These are phyloP conservation scores for Perilla frutescens DNA, from an alignment of 257 asterid genomes.

Conservation along the genomic window DNA sequence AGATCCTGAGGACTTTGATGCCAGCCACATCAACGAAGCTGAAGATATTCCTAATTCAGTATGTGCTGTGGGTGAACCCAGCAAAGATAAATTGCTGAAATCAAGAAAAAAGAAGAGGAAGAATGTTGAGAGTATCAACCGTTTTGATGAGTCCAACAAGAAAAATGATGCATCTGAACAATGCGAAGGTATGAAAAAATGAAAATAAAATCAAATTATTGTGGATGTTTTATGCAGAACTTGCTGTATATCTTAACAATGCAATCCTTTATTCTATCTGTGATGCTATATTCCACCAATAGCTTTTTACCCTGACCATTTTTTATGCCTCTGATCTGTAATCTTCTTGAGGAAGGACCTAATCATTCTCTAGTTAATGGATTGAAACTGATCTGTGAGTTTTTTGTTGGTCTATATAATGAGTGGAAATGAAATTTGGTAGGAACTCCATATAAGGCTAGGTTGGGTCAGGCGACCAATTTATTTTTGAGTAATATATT, in stretches of 20 bases:
- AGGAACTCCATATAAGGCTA: background rate
- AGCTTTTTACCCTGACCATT: background rate
- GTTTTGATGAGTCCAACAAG: constrained; percentile 29
- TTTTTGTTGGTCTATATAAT: background rate
- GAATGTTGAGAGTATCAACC: constrained; percentile 32
- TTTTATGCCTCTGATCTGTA: background rate
- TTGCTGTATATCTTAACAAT: background rate
- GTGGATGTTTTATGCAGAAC: constrained; percentile 7
- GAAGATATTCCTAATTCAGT: constrained; percentile 36
- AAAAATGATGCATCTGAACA: constrained; percentile 35
- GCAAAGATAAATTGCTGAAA: constrained; percentile 37
- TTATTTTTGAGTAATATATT: background rate
- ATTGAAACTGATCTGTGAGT: background rate
- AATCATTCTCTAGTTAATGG: background rate
- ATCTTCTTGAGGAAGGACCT: background rate
- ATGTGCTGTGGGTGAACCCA: constrained; percentile 33
- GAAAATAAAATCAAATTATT: background rate
- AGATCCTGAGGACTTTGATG: constrained; percentile 13
- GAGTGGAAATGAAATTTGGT: background rate
- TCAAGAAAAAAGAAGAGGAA: constrained; percentile 51
- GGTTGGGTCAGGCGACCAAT: background rate
- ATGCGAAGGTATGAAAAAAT: constrained; percentile 41
- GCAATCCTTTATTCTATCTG: background rate
- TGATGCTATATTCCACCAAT: background rate
- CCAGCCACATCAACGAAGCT: constrained; percentile 25